Conservation (phyloP, 192 early-diverging fungal species). For the Gorgonomyces haynaldii region DNA sequence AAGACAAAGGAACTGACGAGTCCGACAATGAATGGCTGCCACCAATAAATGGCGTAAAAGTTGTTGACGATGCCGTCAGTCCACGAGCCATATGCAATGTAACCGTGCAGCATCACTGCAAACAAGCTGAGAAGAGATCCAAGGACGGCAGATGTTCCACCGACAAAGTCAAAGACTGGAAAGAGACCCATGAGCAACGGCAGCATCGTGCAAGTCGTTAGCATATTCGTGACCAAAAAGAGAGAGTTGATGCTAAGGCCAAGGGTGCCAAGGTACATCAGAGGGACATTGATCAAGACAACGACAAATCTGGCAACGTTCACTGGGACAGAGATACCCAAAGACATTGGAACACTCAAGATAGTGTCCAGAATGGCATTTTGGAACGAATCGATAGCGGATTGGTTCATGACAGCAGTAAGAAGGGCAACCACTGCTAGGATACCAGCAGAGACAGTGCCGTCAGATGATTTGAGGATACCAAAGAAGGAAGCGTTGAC, state of each 20-base stretch:
- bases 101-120: conserved; percentile 15
- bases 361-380: conserved; percentile 31
- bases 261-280: conserved; percentile 17
- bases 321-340: conserved; percentile 1
- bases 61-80: conserved; percentile 11
- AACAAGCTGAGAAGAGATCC: conserved; percentile 22
- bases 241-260: conserved; percentile 11
- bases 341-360: conserved; percentile 9
- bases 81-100: background rate
- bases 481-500: conserved; percentile 26
- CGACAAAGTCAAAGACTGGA: conserved; percentile 19
- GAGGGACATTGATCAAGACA: conserved; percentile 24
- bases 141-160: conserved; percentile 20
- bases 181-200: conserved; percentile 31
- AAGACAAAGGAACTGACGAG: conserved; percentile 15
- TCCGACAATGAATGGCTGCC: conserved; percentile 20
- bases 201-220: conserved; percentile 15
- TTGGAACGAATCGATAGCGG: conserved; percentile 41
- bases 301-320: conserved; percentile 7
- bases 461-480: conserved; percentile 17
- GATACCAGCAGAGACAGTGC: conserved; percentile 8
- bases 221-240: conserved; percentile 25
- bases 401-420: conserved; percentile 31
- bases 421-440: conserved; percentile 18
- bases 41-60: conserved; percentile 27